Evolutionary conservation across 257 asterid genomes (phyloP).

Genomic region (Striga asiatica): DNA sequence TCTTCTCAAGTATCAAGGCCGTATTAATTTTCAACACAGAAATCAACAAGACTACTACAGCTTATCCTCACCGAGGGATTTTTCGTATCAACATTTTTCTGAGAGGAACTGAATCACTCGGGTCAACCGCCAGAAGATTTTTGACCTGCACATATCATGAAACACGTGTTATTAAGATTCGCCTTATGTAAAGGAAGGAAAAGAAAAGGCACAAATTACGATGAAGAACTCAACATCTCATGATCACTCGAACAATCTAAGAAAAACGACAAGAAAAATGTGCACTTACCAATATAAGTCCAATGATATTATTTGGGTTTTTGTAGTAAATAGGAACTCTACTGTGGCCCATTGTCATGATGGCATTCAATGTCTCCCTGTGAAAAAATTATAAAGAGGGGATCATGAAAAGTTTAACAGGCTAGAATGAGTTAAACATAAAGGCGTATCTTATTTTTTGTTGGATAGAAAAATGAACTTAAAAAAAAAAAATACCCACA

Average conservation of each 20-base stretch:
- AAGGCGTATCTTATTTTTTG: too few species aligned
- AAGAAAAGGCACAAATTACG: neutral
- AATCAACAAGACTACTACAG: neutral
- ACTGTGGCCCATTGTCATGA: constrained; percentile 95
- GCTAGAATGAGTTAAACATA: neutral
- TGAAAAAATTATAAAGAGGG: constrained; percentile 7
- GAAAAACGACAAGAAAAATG: neutral
- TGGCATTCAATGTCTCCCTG: constrained; percentile 90
- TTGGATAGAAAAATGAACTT: too few species aligned
- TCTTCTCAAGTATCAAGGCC: neutral
- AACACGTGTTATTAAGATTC: neutral
- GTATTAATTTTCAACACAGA: neutral
- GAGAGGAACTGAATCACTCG: constrained; percentile 71
- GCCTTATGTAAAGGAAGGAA: too few species aligned
- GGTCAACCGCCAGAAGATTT: constrained; percentile 84
- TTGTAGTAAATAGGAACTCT: constrained; percentile 80
- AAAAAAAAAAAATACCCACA: constrained; percentile 47
- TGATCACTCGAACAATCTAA: neutral
- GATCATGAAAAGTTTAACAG: neutral
- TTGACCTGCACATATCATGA: constrained; percentile 49
- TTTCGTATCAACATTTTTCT: constrained; percentile 85
- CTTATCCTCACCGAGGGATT: constrained; percentile 64
- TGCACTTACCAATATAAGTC: constrained; percentile 70
- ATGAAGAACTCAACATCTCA: neutral
- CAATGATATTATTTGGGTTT: constrained; percentile 72